A percentile compares a stretch with the other conserved stretches of the same genome.
Evolutionary conservation across 306 rosid species (phyloP).

Genomic region (Sesbania bispinosa): DNA sequence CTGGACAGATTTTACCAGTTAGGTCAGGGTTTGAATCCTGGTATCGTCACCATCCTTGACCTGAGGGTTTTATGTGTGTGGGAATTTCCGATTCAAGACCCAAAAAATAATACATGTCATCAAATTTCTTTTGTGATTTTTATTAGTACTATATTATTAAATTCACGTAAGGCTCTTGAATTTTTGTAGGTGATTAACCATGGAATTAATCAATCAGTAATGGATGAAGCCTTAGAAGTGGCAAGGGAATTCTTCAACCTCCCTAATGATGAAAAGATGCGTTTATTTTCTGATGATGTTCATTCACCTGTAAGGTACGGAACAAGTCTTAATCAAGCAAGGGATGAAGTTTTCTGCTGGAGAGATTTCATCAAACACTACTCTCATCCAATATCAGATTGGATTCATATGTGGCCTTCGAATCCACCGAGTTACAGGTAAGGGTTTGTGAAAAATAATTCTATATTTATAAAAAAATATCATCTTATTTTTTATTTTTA

Average conservation of each 20-base stretch:
- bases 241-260: conserved; percentile 51
- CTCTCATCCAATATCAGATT: conserved; percentile 46
- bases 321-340: conserved; percentile 45
- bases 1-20: no score
- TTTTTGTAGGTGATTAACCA: conserved; percentile 47
- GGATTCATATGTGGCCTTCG: conserved; percentile 60
- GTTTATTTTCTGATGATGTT: conserved; percentile 38
- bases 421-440: conserved; percentile 51
- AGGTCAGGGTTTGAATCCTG: no score
- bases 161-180: background rate
- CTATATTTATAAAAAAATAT: no score
- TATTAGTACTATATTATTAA: background rate
- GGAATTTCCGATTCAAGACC: no score
- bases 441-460: no score
- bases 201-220: conserved; percentile 30
- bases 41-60: no score
- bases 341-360: conserved; percentile 48
- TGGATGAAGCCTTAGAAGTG: conserved; percentile 35
- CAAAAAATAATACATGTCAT: no score
- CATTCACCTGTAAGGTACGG: conserved; percentile 54
- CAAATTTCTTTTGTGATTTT: background rate
- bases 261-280: conserved; percentile 46
- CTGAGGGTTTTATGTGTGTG: no score
- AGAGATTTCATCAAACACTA: conserved; percentile 62
- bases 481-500: no score